phyloP scores from a whole-genome alignment of 1,284 basidiomycete genomes.

The Filobasidium uniguttulatum region DNA sequence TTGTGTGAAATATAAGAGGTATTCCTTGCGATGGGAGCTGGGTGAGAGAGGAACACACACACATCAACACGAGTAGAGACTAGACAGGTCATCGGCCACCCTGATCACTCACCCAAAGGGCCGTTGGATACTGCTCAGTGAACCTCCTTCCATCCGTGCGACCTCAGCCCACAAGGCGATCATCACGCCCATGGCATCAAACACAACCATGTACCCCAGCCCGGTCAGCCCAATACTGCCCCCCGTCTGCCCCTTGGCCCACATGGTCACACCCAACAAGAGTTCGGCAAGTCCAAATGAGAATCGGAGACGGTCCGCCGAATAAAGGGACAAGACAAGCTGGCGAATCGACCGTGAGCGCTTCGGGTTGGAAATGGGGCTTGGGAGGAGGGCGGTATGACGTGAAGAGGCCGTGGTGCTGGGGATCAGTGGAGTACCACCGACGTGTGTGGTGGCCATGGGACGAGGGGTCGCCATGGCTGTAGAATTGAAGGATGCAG shows the following conservation, averaged over 20 bases:
- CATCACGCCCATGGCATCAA: constrained; percentile 71
- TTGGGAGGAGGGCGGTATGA: constrained; percentile 23
- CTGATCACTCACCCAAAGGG: constrained; percentile 57
- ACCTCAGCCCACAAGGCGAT: constrained; percentile 44
- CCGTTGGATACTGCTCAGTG: constrained; percentile 32
- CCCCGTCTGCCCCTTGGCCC: constrained; percentile 80
- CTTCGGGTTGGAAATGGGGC: constrained; percentile 19
- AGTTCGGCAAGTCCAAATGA: constrained; percentile 39
- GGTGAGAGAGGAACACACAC: too few species aligned
- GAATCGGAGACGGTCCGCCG: constrained; percentile 33
- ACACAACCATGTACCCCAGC: constrained; percentile 88
- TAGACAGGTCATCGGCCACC: neutral
- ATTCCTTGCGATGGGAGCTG: constrained; percentile 59
- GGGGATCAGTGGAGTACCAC: constrained; percentile 14
- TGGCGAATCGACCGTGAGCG: constrained; percentile 19
- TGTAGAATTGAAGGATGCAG: constrained; percentile 5
- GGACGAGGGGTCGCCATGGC: constrained; percentile 14
- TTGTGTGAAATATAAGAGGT: constrained; percentile 72
- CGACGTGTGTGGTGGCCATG: constrained; percentile 10
- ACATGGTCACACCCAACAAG: constrained; percentile 47
- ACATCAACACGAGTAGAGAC: neutral
- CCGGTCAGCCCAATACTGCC: constrained; percentile 80
- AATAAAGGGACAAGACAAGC: constrained; percentile 26
- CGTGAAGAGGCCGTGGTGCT: constrained; percentile 15
- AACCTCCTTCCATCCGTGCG: constrained; percentile 20